Percentiles rank a stretch among this genome's conserved stretches.
Evolutionary conservation across 2,329 filamentous ascomycete genomes (phyloP).

Genomic region (Apiospora marii): DNA sequence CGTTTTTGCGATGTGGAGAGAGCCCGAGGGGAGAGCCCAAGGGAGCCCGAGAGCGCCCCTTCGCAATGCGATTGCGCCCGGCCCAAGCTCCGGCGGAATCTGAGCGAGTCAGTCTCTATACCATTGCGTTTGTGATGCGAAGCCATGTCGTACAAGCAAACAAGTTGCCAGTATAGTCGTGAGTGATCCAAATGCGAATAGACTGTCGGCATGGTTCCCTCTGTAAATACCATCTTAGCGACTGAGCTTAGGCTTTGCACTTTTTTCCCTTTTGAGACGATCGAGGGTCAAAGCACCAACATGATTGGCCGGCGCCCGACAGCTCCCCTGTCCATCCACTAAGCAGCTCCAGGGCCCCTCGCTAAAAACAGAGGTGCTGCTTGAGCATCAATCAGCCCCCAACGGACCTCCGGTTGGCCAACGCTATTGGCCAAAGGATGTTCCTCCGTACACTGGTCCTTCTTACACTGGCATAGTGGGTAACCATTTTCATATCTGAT

Average conservation of each 20-base stretch:
- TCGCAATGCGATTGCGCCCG: background rate
- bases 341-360: background rate
- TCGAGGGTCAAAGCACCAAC: background rate
- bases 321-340: background rate
- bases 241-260: background rate
- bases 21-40: constrained; percentile 1
- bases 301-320: background rate
- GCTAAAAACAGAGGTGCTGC: background rate
- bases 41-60: constrained; percentile 16
- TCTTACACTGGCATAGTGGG: background rate
- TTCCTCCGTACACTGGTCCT: background rate
- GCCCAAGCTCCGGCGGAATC: background rate
- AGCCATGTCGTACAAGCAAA: background rate
- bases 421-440: background rate
- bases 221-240: background rate
- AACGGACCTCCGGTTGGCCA: constrained; percentile 1
- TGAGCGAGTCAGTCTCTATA: background rate
- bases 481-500: background rate
- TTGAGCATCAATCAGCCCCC: background rate
- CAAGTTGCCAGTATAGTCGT: background rate
- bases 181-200: background rate
- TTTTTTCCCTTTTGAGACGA: constrained; percentile 17
- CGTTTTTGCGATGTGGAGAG: background rate
- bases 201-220: background rate
- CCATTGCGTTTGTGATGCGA: background rate